Percentiles rank a stretch among this genome's conserved stretches.
Conservation (phyloP, 495 filamentous ascomycete species). For the Aspergillus cavernicola region DNA sequence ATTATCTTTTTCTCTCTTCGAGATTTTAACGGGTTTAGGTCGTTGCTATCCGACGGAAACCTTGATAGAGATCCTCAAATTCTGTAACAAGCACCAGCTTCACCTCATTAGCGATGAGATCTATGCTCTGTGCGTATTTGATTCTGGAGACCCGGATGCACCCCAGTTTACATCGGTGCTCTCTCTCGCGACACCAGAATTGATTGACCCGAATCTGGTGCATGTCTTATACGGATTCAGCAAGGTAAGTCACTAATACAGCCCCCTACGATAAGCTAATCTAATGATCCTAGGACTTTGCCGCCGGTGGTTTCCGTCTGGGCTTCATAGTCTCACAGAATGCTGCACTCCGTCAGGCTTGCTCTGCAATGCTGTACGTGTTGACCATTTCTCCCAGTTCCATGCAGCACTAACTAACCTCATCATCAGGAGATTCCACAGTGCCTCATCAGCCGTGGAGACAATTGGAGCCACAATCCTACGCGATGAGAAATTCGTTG, state of each 20-base stretch:
- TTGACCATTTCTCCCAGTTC: background rate
- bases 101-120: constrained; percentile 62
- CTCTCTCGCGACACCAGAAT: constrained; percentile 35
- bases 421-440: constrained; percentile 29
- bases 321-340: constrained; percentile 49
- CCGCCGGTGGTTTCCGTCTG: constrained; percentile 50
- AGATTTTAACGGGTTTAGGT: constrained; percentile 24
- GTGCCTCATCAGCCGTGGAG: constrained; percentile 28
- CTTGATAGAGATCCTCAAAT: constrained; percentile 43
- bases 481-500: constrained; percentile 32
- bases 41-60: constrained; percentile 51
- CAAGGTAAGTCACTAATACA: constrained; percentile 32
- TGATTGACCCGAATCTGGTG: constrained; percentile 48
- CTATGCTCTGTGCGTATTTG: constrained; percentile 54
- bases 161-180: constrained; percentile 50
- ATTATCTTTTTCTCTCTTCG: background rate
- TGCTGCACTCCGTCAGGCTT: constrained; percentile 24
- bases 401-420: background rate
- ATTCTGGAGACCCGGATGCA: constrained; percentile 29
- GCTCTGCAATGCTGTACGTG: constrained; percentile 27
- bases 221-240: constrained; percentile 59
- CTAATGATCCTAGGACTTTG: constrained; percentile 46
- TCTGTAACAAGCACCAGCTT: constrained; percentile 51
- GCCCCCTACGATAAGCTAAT: background rate
- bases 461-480: constrained; percentile 38